Base-by-base conservation (phyloP, 768 basidiomycete species). In the Glaciozyma martinii region DNA sequence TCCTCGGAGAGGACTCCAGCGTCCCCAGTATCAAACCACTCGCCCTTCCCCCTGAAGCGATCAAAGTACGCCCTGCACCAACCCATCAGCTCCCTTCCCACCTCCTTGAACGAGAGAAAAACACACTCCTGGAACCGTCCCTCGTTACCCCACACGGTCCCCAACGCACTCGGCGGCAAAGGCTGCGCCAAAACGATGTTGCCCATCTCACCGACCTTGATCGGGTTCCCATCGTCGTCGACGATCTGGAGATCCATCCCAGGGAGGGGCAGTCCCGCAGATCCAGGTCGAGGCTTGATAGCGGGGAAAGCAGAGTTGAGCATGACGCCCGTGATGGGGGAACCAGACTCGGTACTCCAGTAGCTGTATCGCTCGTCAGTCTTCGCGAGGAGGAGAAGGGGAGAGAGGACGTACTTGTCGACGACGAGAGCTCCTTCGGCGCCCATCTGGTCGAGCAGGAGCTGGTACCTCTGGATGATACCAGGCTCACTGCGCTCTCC, bases 201-300 rank as follows among this genome's bases (percentile, higher is more conserved):
- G 3, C 60, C 60, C 60, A 60, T 60, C 29, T 60, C 47, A 16
- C 60, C 60, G 19, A 19, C 32, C 40, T 42, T 42, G 33, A 60
- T 29, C 40, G 25, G 27, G 12, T 25, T 30, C 2, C 60, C 60
- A 19, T 60, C 60, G 49, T 60, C 60, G 52, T 60, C 60, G 33
- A 60, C 60, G 49, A 60, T 52, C 7, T 49, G 60, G 18, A 60
- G 32, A 47, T 60, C 60, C 60, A 60, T 60, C 9, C 60, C 60
- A 9, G 60, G 60, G 42, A 60, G 46, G 13, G 60, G 60, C 5
- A 60, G 46, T 4, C 60, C 60, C 7, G 60, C 60, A 18, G 49
- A 37, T 19, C 60, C 60, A 6, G 60, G 60, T 27, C 60, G 60
- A 13, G 60, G 60, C 13, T 32, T 16, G 25, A 60, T n/a, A 4